Evolutionary conservation across 2,329 filamentous ascomycete genomes (phyloP).

Genomic region (Colletotrichum salicis): DNA sequence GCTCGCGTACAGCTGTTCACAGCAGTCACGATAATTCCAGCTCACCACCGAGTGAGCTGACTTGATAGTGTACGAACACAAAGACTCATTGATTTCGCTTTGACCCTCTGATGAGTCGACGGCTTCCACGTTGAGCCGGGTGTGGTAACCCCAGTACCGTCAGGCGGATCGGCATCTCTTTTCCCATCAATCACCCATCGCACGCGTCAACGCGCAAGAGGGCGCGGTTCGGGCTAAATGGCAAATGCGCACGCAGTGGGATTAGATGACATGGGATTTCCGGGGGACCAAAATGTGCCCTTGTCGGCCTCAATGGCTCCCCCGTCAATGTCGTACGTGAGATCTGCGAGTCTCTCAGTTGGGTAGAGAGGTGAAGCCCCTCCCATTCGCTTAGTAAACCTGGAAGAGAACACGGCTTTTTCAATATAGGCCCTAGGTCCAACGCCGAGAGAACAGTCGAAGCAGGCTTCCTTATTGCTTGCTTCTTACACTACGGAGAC

Average conservation of each 20-base stretch:
- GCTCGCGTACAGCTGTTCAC: neutral
- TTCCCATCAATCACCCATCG: constrained; percentile 23
- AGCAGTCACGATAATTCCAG: neutral
- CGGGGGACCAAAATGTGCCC: neutral
- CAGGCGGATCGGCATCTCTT: constrained; percentile 2
- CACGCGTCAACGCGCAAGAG: constrained; percentile 15
- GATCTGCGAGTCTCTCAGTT: neutral
- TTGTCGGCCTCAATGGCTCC: neutral
- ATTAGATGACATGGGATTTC: constrained; percentile 16
- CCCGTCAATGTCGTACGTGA: neutral
- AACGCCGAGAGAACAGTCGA: neutral
- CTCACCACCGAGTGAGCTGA: neutral
- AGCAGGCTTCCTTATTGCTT: neutral
- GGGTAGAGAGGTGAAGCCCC: neutral
- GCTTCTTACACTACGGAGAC: neutral
- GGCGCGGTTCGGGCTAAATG: neutral
- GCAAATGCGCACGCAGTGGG: neutral
- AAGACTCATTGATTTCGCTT: neutral
- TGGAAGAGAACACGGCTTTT: neutral
- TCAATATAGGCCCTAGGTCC: too few species aligned
- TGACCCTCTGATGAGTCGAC: neutral
- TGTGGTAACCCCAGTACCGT: neutral
- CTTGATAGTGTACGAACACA: neutral
- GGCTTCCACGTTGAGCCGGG: neutral
- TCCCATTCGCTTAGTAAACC: neutral